phyloP scores from a whole-genome alignment of 2,329 filamentous ascomycete genomes.

The Fulvia fulva region DNA sequence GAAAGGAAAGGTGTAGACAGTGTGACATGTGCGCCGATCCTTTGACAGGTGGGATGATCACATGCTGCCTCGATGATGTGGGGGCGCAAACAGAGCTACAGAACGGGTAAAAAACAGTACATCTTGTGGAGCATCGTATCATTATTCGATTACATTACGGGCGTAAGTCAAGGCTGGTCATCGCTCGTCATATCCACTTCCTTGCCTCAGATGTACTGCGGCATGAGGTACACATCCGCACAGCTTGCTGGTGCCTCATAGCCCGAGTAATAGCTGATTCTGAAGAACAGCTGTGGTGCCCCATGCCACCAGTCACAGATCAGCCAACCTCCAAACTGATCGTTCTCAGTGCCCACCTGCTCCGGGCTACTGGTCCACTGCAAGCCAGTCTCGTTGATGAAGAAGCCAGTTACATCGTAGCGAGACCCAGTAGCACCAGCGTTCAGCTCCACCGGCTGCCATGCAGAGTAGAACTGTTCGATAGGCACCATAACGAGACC shows the following conservation, averaged over 20 bases:
- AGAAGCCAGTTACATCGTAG: conserved; percentile 18
- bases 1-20: background rate
- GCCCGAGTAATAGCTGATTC: conserved; percentile 21
- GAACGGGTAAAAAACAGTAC: background rate
- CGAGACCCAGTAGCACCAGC: conserved; percentile 20
- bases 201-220: conserved; percentile 23
- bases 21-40: background rate
- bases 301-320: conserved; percentile 35
- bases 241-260: conserved; percentile 27
- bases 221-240: conserved; percentile 30
- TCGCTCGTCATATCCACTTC: background rate
- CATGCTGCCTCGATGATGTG: background rate
- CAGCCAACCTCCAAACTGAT: conserved; percentile 31
- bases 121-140: background rate
- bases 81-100: background rate
- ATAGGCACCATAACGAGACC: conserved; percentile 18
- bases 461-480: conserved; percentile 28
- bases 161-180: background rate
- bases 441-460: conserved; percentile 33
- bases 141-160: background rate
- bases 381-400: conserved; percentile 33
- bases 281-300: conserved; percentile 33
- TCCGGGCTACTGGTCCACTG: conserved; percentile 25
- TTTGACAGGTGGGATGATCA: background rate
- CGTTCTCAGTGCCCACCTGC: conserved; percentile 5